Conservation (phyloP, 768 basidiomycete species). For the Daedaleopsis sinensis region DNA sequence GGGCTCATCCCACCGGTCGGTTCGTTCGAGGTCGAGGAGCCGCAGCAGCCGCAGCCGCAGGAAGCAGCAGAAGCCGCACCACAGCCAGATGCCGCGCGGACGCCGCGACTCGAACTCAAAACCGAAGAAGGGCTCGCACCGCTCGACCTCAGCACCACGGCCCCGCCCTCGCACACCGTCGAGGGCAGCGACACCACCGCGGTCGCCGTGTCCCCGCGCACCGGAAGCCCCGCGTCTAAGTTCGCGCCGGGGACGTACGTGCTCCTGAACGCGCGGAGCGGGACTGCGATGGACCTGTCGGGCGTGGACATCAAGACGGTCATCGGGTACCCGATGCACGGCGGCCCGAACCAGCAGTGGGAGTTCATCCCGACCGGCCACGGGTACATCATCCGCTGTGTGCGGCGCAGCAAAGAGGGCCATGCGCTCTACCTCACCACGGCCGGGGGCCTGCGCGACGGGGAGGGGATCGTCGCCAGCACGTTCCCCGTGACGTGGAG, state of each 20-base stretch:
- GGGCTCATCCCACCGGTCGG: slow-evolving; percentile 2
- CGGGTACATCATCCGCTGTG: slow-evolving; percentile 27
- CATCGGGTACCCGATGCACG: slow-evolving; percentile 27
- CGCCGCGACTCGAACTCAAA: slow-evolving; percentile 15
- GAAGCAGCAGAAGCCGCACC: background rate
- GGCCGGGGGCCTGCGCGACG: slow-evolving; percentile 19
- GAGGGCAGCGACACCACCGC: slow-evolving; percentile 17
- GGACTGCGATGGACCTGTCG: slow-evolving; percentile 29
- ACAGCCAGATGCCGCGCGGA: background rate
- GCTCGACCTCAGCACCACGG: background rate
- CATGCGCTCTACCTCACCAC: slow-evolving; percentile 26
- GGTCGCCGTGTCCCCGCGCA: background rate
- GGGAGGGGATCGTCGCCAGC: slow-evolving; percentile 25
- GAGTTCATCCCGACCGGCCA: slow-evolving; percentile 28
- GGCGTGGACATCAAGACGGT: slow-evolving; percentile 24
- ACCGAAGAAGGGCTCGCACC: slow-evolving; percentile 10
- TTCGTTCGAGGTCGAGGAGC: slow-evolving; percentile 3
- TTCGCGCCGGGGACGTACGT: slow-evolving; percentile 25
- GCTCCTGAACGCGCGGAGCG: slow-evolving; percentile 27
- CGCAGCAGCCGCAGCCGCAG: background rate
- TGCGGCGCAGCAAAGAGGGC: slow-evolving; percentile 13
- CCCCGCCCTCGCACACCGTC: background rate
- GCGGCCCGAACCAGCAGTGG: slow-evolving; percentile 34
- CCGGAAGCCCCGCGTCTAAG: slow-evolving; percentile 20
- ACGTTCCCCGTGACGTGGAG: slow-evolving; percentile 30